A percentile compares a stretch with the other conserved stretches of the same genome.
Evolutionary conservation across 2,329 filamentous ascomycete species (phyloP).

Genomic region (Sporothrix variecibatus): DNA sequence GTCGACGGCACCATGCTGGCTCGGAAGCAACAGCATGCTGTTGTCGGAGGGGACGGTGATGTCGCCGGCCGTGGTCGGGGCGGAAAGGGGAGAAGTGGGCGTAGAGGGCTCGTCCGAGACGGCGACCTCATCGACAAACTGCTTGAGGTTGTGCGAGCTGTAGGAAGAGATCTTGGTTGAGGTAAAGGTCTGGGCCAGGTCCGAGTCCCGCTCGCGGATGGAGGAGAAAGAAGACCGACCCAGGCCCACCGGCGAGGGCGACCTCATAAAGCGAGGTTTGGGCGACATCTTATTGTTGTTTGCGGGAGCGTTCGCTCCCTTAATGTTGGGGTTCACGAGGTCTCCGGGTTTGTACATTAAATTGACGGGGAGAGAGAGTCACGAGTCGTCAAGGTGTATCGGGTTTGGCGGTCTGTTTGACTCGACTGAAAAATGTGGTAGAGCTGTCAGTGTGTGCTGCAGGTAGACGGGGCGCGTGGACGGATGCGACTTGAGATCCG

Average conservation of each 20-base stretch:
- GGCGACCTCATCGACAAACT: slow-evolving; percentile 48
- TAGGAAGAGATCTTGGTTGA: slow-evolving; percentile 64
- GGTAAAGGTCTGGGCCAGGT: slow-evolving; percentile 64
- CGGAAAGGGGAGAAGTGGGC: slow-evolving; percentile 30
- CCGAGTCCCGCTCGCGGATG: slow-evolving; percentile 60
- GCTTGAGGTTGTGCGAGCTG: slow-evolving; percentile 31
- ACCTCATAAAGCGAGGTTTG: slow-evolving; percentile 25
- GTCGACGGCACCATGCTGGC: neutral
- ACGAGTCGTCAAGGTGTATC: neutral
- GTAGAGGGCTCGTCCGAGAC: slow-evolving; percentile 50
- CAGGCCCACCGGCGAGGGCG: slow-evolving; percentile 26
- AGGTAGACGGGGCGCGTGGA: slow-evolving; percentile 4
- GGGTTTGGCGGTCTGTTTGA: neutral
- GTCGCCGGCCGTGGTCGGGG: slow-evolving; percentile 32
- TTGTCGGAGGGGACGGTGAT: neutral
- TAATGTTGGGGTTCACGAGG: slow-evolving; percentile 20
- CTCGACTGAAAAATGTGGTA: neutral
- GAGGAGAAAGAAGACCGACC: slow-evolving; percentile 62
- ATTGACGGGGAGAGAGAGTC: slow-evolving; percentile 11
- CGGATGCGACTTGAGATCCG: neutral
- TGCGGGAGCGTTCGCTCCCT: slow-evolving; percentile 24
- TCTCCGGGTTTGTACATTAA: slow-evolving; percentile 25
- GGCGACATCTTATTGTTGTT: slow-evolving; percentile 25
- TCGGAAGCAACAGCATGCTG: slow-evolving; percentile 11
- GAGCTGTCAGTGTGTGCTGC: slow-evolving; percentile 20